Evolutionary conservation across 1,284 basidiomycete genomes (phyloP).

Genomic region (Marasmius sp.): DNA sequence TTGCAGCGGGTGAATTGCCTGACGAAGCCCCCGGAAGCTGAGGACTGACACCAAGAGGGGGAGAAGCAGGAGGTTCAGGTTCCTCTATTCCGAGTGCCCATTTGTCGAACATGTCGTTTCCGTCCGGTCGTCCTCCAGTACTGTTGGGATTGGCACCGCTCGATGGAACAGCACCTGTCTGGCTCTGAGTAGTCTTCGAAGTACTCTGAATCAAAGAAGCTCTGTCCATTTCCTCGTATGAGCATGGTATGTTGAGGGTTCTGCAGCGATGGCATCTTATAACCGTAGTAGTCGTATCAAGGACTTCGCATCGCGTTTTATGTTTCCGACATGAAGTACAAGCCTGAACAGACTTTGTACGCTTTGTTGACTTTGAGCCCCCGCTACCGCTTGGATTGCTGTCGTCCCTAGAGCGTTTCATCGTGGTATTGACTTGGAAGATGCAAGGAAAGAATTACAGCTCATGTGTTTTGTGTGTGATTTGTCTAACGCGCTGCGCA

Average conservation of each 20-base stretch:
- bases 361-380: slow-evolving; percentile 21
- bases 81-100: background rate
- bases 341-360: slow-evolving; percentile 37
- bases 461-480: no score
- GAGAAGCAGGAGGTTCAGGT: background rate
- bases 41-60: background rate
- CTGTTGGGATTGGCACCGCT: background rate
- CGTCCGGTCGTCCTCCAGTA: background rate
- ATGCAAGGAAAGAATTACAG: background rate
- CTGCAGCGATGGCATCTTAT: slow-evolving; percentile 40
- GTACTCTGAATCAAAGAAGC: slow-evolving; percentile 6
- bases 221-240: slow-evolving; percentile 32
- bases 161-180: background rate
- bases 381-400: background rate
- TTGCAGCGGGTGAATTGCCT: background rate
- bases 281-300: slow-evolving; percentile 31
- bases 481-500: no score
- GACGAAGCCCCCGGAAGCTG: background rate
- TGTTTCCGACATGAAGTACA: slow-evolving; percentile 41
- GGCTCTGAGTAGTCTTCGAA: background rate
- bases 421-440: background rate
- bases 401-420: slow-evolving; percentile 1
- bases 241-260: slow-evolving; percentile 38
- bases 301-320: slow-evolving; percentile 44
- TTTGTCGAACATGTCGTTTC: background rate